Percentiles rank a stretch among this genome's conserved stretches.
Evolutionary conservation across 306 rosid species (phyloP).

Genomic region (Citrullus mucosospermus): DNA sequence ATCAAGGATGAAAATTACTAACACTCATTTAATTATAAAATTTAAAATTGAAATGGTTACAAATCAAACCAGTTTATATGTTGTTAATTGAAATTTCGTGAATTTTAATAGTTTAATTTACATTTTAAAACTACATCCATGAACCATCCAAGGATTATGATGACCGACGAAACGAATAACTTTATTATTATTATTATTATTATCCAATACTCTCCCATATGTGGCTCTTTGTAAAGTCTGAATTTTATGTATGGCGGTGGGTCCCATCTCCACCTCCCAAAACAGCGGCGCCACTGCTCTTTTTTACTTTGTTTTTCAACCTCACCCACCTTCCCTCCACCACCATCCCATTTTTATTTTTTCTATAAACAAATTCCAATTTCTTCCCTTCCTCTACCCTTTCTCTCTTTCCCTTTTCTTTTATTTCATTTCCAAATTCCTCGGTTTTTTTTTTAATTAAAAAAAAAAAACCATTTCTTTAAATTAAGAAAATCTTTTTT

Average conservation of each 20-base stretch:
- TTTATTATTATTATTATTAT: neutral
- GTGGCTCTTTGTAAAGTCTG: neutral
- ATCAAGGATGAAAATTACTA: no score
- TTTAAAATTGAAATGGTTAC: no score
- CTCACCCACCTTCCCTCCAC: constrained; percentile 39
- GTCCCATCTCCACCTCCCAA: constrained; percentile 32
- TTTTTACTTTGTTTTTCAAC: constrained; percentile 46
- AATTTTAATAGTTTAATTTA: no score
- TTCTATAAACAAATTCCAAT: neutral
- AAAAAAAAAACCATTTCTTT: neutral
- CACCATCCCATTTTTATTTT: neutral
- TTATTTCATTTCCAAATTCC: neutral
- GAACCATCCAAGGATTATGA: no score
- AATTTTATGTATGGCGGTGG: constrained; percentile 21
- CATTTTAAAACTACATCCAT: no score
- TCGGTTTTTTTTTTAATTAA: no score
- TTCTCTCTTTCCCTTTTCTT: neutral
- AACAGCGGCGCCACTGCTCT: constrained; percentile 81
- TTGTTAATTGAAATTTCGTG: no score
- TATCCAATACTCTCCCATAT: no score
- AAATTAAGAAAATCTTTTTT: no score
- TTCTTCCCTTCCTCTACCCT: neutral
- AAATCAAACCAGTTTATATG: no score
- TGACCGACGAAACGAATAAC: neutral
- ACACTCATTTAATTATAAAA: no score